Conservation (phyloP, 805 yeast genomes). For the Yamadazyma ubonensis region DNA sequence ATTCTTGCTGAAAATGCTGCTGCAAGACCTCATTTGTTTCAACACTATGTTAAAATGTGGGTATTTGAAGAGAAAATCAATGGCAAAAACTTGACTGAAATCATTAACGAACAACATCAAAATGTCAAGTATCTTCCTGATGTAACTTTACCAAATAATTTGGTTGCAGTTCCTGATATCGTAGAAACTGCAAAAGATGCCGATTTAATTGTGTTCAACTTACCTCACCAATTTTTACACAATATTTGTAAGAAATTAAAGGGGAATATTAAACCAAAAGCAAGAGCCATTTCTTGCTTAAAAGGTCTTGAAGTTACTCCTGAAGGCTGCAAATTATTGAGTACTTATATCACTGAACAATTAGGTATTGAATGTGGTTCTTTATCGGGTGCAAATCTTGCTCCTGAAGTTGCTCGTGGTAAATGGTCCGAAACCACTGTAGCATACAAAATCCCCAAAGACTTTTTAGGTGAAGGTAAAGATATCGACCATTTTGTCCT, state of each 20-base stretch:
- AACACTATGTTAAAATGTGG: conserved; percentile 44
- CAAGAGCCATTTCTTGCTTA: conserved; percentile 46
- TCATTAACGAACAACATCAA: conserved; percentile 43
- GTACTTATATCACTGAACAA: conserved; percentile 42
- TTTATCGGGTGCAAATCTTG: conserved; percentile 49
- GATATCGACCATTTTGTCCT: conserved; percentile 41
- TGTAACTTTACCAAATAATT: conserved; percentile 40
- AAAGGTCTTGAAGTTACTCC: conserved; percentile 47
- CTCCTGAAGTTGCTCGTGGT: conserved; percentile 46
- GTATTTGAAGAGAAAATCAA: conserved; percentile 43
- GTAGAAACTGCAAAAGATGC: conserved; percentile 40
- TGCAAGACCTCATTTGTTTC: conserved; percentile 38
- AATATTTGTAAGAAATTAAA: conserved; percentile 38
- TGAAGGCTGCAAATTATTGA: conserved; percentile 44
- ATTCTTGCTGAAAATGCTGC: conserved; percentile 44
- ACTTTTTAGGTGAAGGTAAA: conserved; percentile 40
- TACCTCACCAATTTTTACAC: conserved; percentile 47
- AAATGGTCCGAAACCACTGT: conserved; percentile 49
- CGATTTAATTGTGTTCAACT: conserved; percentile 44
- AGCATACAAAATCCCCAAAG: conserved; percentile 40
- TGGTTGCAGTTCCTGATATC: conserved; percentile 41
- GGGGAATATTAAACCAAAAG: conserved; percentile 37
- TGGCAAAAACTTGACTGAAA: conserved; percentile 42
- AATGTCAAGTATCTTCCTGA: conserved; percentile 46
- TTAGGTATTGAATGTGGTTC: conserved; percentile 47